Evolutionary conservation across 371 early-diverging fungal genomes (phyloP), one percentile per base, ranked within the genome.

Genomic region (Catenaria anguillulae): DNA sequence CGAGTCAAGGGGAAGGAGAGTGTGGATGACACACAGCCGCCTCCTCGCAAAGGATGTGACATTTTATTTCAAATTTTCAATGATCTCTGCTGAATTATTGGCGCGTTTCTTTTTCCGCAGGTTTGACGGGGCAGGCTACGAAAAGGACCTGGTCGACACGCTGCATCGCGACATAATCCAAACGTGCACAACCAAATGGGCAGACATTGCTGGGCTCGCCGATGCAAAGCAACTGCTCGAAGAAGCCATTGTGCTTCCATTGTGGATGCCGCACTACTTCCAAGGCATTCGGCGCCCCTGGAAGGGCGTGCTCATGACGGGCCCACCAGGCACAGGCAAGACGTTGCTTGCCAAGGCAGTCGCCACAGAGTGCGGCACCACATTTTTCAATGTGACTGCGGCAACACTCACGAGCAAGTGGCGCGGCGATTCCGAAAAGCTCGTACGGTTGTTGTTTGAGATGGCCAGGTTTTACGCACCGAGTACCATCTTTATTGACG

Each of bases 271-370:
- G 29, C 75, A 80, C 54, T 80, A 65, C 66, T 80, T 80, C 64
- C 70, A 77, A 64, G 80, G 79, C 17, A 79, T 79, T 46, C 65
- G 80, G 46, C 37, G 80, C 33, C 86, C 86, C 29, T 84, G 84
- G 70, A 74, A 78, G 61, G 84, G 84, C 24, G 84, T 86, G 42
- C 68, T 84, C 31, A 75, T 86, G 73, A 73, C 79, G 46, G 87
- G 87, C 6, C 81, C 80, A 19, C 85, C 85, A n/a, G 82, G 83
- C 58, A 78, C 85, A 0, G 79, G 86, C 33, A 81, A 85, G 68
- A 78, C 84, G 21, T 64, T 87, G 54, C 56, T 63, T 5, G 36
- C 33, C 13, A 63, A 31, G 31, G 34, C 34, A 15, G 50, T 36
- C 8, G 36, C 43, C 21, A 58, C 58, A 34, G 80, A 80, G 70